phyloP scores from a whole-genome alignment of 2,329 filamentous ascomycete genomes.

The Penicillium sclerotigenum region DNA sequence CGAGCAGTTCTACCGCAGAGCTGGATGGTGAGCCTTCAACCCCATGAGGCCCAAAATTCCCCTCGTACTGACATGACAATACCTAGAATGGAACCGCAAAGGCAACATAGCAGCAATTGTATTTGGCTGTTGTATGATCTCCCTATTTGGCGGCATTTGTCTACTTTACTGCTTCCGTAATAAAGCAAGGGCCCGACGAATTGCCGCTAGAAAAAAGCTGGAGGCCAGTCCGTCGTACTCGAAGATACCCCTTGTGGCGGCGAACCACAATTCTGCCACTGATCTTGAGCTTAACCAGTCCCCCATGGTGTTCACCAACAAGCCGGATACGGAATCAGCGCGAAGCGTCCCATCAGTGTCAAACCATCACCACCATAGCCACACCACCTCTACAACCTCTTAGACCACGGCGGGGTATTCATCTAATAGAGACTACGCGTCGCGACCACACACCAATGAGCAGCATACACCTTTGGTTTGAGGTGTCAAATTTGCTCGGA shows the following conservation, averaged over 20 bases:
- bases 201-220: conserved; percentile 7
- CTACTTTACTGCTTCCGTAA: conserved; percentile 4
- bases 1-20: conserved; percentile 3
- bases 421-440: not conserved
- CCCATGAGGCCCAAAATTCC: too few species aligned
- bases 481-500: not conserved
- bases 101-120: conserved; percentile 15
- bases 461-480: not conserved
- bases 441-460: not conserved
- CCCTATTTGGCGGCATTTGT: conserved; percentile 9
- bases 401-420: not conserved
- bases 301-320: conserved; percentile 8
- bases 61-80: not conserved
- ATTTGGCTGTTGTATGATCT: conserved; percentile 8
- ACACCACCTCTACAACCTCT: not conserved
- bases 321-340: not conserved
- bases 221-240: not conserved
- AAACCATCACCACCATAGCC: not conserved
- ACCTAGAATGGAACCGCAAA: conserved; percentile 5
- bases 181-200: conserved; percentile 10
- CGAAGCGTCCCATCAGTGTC: not conserved
- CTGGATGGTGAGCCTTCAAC: not conserved
- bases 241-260: not conserved
- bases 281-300: conserved; percentile 3
- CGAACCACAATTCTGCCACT: not conserved